Conservation (phyloP, 148 eudicot genomes). For the Fagopyrum tataricum region DNA sequence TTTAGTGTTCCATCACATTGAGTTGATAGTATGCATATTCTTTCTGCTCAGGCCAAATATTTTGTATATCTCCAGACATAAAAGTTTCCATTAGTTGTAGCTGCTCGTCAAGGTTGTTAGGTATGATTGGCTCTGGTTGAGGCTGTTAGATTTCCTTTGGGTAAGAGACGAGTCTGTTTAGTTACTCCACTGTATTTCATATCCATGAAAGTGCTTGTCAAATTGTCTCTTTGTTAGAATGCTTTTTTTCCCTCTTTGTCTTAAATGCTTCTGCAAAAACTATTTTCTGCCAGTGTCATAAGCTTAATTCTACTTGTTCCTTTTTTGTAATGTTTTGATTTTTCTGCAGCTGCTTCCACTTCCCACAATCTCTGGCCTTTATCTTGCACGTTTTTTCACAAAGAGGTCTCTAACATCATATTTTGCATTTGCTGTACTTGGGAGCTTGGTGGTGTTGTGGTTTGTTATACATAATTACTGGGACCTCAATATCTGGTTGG, state of each 20-base stretch:
- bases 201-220: neutral
- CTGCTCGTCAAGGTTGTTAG: neutral
- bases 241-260: neutral
- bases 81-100: neutral
- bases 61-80: neutral
- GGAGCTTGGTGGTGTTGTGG: conserved; percentile 89
- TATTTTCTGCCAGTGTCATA: neutral
- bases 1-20: neutral
- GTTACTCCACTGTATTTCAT: neutral
- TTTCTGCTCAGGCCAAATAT: neutral
- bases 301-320: neutral
- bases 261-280: neutral
- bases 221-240: neutral
- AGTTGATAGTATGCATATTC: neutral
- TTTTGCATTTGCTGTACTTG: conserved; percentile 81
- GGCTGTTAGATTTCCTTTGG: neutral
- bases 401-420: conserved; percentile 86
- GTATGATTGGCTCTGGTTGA: neutral
- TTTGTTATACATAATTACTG: conserved; percentile 93
- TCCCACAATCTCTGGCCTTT: conserved; percentile 81
- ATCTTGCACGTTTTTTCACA: conserved; percentile 79
- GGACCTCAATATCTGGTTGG: conserved; percentile 96
- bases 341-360: conserved; percentile 84
- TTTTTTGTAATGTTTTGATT: neutral
- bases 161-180: neutral